Conservation (phyloP, 495 filamentous ascomycete genomes). For the Annulohypoxylon maeteangense region DNA sequence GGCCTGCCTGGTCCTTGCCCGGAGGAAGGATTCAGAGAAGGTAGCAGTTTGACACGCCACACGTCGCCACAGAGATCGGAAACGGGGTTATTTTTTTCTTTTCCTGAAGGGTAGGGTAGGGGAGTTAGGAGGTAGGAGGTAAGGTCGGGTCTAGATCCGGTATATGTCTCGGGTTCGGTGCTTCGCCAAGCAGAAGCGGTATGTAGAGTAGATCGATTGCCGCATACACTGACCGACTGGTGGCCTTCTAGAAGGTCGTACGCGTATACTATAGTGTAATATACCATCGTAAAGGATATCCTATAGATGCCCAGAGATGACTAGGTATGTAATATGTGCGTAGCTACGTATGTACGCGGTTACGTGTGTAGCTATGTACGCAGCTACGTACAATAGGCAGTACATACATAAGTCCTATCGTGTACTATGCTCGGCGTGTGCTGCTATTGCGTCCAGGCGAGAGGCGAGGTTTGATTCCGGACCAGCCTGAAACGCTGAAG, state of each 20-base stretch:
- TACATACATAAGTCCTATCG: background rate
- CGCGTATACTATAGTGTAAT: background rate
- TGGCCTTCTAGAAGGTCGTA: background rate
- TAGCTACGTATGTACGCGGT: too few relatives aligned
- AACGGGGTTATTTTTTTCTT: background rate
- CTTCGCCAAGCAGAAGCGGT: background rate
- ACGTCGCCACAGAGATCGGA: slow-evolving; percentile 6
- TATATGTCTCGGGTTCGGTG: slow-evolving; percentile 7
- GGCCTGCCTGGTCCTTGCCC: background rate
- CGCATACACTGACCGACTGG: slow-evolving; percentile 28
- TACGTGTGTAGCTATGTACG: too few relatives aligned
- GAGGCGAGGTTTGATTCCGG: slow-evolving; percentile 6
- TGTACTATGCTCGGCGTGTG: slow-evolving; percentile 1
- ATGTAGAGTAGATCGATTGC: slow-evolving; percentile 32
- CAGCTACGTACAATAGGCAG: too few relatives aligned
- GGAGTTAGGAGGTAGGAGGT: background rate
- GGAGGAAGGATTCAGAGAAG: background rate
- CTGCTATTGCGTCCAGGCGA: background rate
- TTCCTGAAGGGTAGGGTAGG: background rate
- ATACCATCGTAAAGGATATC: background rate
- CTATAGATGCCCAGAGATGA: background rate
- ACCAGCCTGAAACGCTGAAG: slow-evolving; percentile 6
- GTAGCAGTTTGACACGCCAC: slow-evolving; percentile 4
- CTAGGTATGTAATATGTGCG: background rate
- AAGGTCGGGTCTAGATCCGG: background rate